A percentile compares a stretch with the other conserved stretches of the same genome.
These are phyloP conservation scores for Fonsecaea monophora DNA, from an alignment of 2,329 filamentous ascomycete species.

Conservation along the genomic window DNA sequence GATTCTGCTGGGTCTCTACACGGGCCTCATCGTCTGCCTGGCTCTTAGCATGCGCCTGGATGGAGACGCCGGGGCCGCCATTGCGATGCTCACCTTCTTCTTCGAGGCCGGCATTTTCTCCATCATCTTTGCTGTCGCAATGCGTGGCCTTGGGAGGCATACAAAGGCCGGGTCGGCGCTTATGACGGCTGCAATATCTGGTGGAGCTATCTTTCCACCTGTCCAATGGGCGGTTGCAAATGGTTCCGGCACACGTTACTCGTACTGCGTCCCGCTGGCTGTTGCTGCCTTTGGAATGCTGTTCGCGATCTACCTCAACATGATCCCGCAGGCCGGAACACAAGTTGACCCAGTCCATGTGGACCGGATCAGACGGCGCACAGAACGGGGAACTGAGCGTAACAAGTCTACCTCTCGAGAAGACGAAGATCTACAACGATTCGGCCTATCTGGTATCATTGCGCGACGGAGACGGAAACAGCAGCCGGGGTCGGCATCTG, in stretches of 20 bases:
- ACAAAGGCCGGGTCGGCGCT: conserved; percentile 64
- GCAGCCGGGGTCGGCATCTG: conserved; percentile 19
- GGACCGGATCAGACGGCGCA: conserved; percentile 15
- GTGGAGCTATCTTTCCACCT: conserved; percentile 63
- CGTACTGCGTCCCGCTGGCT: conserved; percentile 61
- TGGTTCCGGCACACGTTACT: conserved; percentile 52
- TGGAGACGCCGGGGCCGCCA: conserved; percentile 54
- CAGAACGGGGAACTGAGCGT: conserved; percentile 1
- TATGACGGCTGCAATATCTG: conserved; percentile 61
- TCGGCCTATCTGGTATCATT: conserved; percentile 31
- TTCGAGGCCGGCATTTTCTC: conserved; percentile 68
- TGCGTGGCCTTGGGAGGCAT: conserved; percentile 64
- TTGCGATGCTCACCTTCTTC: conserved; percentile 62
- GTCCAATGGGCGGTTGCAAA: conserved; percentile 56
- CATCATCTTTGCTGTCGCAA: conserved; percentile 63
- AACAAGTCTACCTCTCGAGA: conserved; percentile 6
- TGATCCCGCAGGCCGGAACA: conserved; percentile 54
- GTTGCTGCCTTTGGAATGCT: conserved; percentile 59
- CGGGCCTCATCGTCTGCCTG: conserved; percentile 60
- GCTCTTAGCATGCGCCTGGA: conserved; percentile 59
- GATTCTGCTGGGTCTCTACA: conserved; percentile 61
- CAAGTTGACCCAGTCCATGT: conserved; percentile 59
- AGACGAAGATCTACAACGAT: conserved; percentile 17
- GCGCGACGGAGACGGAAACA: conserved; percentile 29
- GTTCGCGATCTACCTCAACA: conserved; percentile 62